A percentile compares a stretch with the other conserved stretches of the same genome.
Conservation (phyloP, 139 green algal species). For the Chlamydomonas asymmetrica region DNA sequence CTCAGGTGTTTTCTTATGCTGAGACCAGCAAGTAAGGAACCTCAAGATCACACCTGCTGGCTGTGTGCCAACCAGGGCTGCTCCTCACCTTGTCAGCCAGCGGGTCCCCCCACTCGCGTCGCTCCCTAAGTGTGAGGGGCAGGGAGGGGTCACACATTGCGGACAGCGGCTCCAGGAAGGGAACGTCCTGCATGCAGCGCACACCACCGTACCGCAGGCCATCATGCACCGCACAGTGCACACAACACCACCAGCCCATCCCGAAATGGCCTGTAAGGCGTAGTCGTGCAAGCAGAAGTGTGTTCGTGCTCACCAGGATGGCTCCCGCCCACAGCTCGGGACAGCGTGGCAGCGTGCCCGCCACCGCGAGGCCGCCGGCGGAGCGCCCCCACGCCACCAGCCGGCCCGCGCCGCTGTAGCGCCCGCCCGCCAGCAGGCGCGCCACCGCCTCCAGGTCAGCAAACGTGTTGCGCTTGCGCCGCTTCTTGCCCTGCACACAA, state of each 20-base stretch:
- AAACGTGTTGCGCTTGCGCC: slow-evolving; percentile 46
- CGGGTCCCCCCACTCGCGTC: slow-evolving; percentile 66
- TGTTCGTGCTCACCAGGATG: too few species aligned
- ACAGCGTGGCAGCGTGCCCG: too few species aligned
- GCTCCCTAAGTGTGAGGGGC: slow-evolving; percentile 59
- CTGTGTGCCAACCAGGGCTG: too few species aligned
- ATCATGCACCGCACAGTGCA: too few species aligned
- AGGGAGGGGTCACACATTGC: slow-evolving; percentile 47
- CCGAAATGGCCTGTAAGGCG: too few species aligned
- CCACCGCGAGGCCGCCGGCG: slow-evolving; percentile 27
- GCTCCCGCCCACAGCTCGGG: too few species aligned
- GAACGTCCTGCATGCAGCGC: slow-evolving; percentile 51
- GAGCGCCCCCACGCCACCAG: slow-evolving; percentile 38
- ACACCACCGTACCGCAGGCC: too few species aligned
- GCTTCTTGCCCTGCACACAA: slow-evolving; percentile 34
- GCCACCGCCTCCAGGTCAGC: slow-evolving; percentile 51
- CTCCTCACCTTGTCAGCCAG: slow-evolving; percentile 15
- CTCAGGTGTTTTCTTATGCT: too few species aligned
- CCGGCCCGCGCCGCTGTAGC: background rate
- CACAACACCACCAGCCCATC: too few species aligned
- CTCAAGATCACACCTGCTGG: too few species aligned
- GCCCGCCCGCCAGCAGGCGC: slow-evolving; percentile 25
- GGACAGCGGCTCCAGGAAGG: slow-evolving; percentile 59
- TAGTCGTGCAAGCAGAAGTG: too few species aligned
- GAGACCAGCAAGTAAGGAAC: too few species aligned